Evolutionary conservation across 192 early-diverging fungal species (phyloP), one percentile per base, ranked within the genome.

Genomic region (Entomortierella chlamydospora): DNA sequence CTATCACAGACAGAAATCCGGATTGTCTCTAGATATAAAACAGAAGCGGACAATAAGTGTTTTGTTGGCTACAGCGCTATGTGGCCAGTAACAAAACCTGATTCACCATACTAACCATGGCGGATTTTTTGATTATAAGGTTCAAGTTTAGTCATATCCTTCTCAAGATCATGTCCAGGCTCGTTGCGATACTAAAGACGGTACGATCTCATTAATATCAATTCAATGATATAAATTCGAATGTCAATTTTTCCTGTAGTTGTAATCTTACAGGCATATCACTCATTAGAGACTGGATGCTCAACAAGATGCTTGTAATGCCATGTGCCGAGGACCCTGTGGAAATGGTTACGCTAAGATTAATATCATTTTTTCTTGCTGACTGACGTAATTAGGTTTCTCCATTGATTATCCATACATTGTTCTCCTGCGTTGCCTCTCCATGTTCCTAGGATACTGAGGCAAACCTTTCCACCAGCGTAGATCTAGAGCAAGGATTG

Each of bases 381-480:
- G 5, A 58, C n/a, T n/a, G n/a, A n/a, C n/a, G n/a, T 47, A 20
- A 20, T 13, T 13, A 28, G 8, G 6, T 23, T 45, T n/a, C 0
- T 47, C 3, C 45, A 17, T 29, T 34, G 25, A 11, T 47, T 50
- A 25, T 37, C 13, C 83, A 83, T 83, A 87, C 88, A 70, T 88
- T 84, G 73, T 81, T 88, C 51, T 81, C 86, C 47, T 82, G 76
- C 72, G 28, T 84, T 80, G 39, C 86, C 87, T 45, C 64, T 73
- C 89, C 90, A 91, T 26, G 90, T 91, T 15, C 90, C 90, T 23
- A 91, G 69, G 59, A 91, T 90, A 56, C 81, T 83, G 34, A 89
- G 72, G 58, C 87, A 89, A 34, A 89, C 86, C 59, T 87, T 89
- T 23, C 87, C 87, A 64, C 86, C 82, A 13, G 85, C 63, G 28